phyloP scores from a whole-genome alignment of 371 early-diverging fungal genomes.

The Rhizopus delemar region DNA sequence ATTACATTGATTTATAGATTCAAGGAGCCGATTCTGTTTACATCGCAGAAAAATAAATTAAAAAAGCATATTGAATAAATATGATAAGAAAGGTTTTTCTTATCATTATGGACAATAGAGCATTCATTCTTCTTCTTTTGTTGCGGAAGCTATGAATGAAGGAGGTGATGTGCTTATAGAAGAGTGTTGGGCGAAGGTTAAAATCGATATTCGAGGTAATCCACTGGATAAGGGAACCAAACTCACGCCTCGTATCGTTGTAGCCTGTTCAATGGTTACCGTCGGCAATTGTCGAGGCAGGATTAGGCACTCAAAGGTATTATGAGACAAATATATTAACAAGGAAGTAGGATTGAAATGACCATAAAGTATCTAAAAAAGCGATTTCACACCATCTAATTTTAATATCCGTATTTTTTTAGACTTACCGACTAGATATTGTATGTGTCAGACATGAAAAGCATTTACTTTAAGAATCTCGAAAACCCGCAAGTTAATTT shows the following conservation, averaged over 20 bases:
- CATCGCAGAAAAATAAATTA: too few relatives aligned
- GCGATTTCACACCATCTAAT: too few relatives aligned
- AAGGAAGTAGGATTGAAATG: slow-evolving; percentile 7
- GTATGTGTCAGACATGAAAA: too few relatives aligned
- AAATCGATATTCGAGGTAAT: slow-evolving; percentile 16
- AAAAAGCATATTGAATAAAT: too few relatives aligned
- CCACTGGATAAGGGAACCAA: slow-evolving; percentile 14
- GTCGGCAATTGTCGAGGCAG: slow-evolving; percentile 17
- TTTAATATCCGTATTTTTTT: too few relatives aligned
- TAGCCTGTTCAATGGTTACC: slow-evolving; percentile 16
- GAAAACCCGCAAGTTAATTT: too few relatives aligned
- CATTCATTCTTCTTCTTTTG: slow-evolving; percentile 13
- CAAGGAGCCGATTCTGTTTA: too few relatives aligned
- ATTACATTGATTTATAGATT: too few relatives aligned
- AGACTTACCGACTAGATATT: too few relatives aligned
- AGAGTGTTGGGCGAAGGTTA: slow-evolving; percentile 16
- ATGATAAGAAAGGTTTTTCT: too few relatives aligned
- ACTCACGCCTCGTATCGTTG: slow-evolving; percentile 15
- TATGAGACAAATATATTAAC: slow-evolving; percentile 5
- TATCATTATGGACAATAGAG: too few relatives aligned
- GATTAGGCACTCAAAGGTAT: slow-evolving; percentile 7
- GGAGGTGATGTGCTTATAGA: slow-evolving; percentile 18
- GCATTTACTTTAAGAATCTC: too few relatives aligned
- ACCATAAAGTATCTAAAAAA: not conserved
- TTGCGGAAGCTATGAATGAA: slow-evolving; percentile 15